phyloP scores from a whole-genome alignment of 2,329 filamentous ascomycete genomes.

The Raffaelea deltoideospora region DNA sequence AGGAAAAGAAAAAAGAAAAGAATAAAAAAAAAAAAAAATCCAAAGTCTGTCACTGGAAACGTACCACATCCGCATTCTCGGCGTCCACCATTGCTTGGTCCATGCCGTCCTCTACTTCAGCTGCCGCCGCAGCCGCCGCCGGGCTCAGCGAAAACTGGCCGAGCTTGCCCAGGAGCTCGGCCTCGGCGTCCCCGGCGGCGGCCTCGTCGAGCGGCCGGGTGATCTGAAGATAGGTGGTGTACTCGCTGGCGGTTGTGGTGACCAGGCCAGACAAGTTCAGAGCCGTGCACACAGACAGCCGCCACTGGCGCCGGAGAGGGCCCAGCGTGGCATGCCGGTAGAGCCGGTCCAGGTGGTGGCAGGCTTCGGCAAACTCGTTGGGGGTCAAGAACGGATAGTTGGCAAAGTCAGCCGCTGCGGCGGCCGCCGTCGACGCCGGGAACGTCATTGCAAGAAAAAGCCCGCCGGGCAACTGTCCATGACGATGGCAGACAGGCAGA shows the following conservation, averaged over 20 bases:
- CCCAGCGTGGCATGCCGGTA: constrained; percentile 45
- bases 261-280: too few relatives aligned
- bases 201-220: constrained; percentile 30
- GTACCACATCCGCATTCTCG: constrained; percentile 37
- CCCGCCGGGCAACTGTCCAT: too few relatives aligned
- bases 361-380: constrained; percentile 50
- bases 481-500: too few relatives aligned
- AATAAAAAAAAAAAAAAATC: too few relatives aligned
- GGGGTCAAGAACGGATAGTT: constrained; percentile 45
- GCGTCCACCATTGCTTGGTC: constrained; percentile 33
- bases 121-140: too few relatives aligned
- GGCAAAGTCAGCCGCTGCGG: constrained; percentile 21
- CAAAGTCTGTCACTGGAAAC: too few relatives aligned
- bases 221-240: constrained; percentile 40
- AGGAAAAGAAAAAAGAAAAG: too few relatives aligned
- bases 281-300: constrained; percentile 35
- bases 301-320: constrained; percentile 36
- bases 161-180: constrained; percentile 30
- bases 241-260: constrained; percentile 21
- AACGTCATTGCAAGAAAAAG: too few relatives aligned
- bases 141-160: constrained; percentile 26
- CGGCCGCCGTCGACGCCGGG: too few relatives aligned
- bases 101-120: constrained; percentile 11
- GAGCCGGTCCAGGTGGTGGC: constrained; percentile 43
- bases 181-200: constrained; percentile 18